These are phyloP conservation scores for Xylaria arbuscula DNA, from an alignment of 2,329 filamentous ascomycete genomes.

Conservation along the genomic window DNA sequence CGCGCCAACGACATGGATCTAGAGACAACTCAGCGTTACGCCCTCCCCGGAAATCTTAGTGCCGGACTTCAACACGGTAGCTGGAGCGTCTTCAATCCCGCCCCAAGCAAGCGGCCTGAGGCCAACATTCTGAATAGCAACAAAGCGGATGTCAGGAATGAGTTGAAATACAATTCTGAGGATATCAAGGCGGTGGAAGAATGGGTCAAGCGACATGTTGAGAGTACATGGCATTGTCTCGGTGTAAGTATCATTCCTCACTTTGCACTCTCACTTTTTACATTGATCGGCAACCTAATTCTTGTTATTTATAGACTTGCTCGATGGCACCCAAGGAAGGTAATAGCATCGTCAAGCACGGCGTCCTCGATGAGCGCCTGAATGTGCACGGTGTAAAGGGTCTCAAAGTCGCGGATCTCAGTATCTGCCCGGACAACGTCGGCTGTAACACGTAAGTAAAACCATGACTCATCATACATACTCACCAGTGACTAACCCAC, in stretches of 20 bases:
- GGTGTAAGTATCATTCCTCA: constrained; percentile 56
- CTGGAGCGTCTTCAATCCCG: constrained; percentile 71
- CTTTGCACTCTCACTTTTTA: too few species aligned
- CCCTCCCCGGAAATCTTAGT: constrained; percentile 76
- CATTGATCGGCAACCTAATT: neutral
- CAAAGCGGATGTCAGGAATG: constrained; percentile 67
- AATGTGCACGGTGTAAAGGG: constrained; percentile 82
- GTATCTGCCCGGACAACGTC: constrained; percentile 82
- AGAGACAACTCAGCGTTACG: constrained; percentile 79
- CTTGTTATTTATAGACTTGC: constrained; percentile 63
- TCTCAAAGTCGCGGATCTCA: constrained; percentile 80
- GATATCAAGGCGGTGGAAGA: constrained; percentile 76
- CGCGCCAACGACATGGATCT: constrained; percentile 79
- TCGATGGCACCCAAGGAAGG: constrained; percentile 81
- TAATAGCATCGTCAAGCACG: constrained; percentile 83
- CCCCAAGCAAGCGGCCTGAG: constrained; percentile 62
- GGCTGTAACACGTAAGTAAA: constrained; percentile 71
- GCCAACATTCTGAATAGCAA: constrained; percentile 70
- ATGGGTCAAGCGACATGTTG: constrained; percentile 76
- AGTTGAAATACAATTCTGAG: constrained; percentile 72
- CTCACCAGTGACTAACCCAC: constrained; percentile 3
- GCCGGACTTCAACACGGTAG: constrained; percentile 79
- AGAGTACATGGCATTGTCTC: constrained; percentile 78
- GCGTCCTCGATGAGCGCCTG: constrained; percentile 79
- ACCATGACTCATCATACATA: too few species aligned